Percentiles rank a stretch among this genome's conserved stretches.
phyloP scores from a whole-genome alignment of 371 early-diverging fungal species.

The Aphelidium insulamus region DNA sequence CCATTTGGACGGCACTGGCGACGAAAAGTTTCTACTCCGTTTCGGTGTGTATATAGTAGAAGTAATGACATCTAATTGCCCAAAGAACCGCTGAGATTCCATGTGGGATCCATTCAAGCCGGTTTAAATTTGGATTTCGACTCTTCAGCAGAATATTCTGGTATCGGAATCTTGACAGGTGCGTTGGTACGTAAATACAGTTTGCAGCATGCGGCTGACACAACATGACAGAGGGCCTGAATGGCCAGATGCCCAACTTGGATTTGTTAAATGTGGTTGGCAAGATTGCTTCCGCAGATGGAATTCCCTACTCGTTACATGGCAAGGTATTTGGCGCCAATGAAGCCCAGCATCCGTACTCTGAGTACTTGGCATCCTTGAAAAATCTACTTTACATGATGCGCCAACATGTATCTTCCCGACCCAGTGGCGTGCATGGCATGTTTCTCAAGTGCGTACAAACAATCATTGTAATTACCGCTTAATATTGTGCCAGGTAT shows the following conservation, averaged over 20 bases:
- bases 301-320: no score
- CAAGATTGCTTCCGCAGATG: constrained; percentile 22
- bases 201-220: background rate
- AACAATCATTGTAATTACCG: background rate
- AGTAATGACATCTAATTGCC: background rate
- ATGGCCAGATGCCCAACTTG: constrained; percentile 80
- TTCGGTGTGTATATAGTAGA: background rate
- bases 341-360: no score
- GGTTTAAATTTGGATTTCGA: constrained; percentile 73
- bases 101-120: constrained; percentile 67
- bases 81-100: constrained; percentile 5
- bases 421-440: constrained; percentile 13
- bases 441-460: constrained; percentile 6
- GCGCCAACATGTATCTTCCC: constrained; percentile 10
- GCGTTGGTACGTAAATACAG: constrained; percentile 1
- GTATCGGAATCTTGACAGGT: constrained; percentile 58
- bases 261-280: constrained; percentile 64
- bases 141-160: constrained; percentile 33
- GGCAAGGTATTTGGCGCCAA: no score
- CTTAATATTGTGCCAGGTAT: constrained; percentile 42
- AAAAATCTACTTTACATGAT: constrained; percentile 10
- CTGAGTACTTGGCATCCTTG: constrained; percentile 7
- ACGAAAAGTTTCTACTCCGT: background rate
- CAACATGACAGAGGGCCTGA: constrained; percentile 46
- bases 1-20: background rate